A percentile compares a stretch with the other conserved stretches of the same genome.
phyloP scores from a whole-genome alignment of 2,329 filamentous ascomycete genomes.

The Polytolypa hystricis region DNA sequence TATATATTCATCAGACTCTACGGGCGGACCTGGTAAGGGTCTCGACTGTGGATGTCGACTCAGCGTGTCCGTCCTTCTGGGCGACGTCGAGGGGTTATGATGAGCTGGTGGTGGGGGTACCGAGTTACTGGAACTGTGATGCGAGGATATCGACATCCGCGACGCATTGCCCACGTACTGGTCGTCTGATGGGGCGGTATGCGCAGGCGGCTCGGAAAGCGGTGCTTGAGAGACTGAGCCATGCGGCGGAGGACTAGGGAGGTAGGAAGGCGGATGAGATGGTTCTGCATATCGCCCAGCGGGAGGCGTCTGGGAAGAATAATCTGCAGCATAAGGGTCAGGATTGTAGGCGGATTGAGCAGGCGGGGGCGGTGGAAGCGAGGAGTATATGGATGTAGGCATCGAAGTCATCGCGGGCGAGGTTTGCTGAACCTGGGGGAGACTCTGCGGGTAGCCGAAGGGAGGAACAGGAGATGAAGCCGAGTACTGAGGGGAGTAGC shows the following conservation, averaged over 20 bases:
- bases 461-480: conserved; percentile 16
- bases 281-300: background rate
- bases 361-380: conserved; percentile 13
- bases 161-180: no score
- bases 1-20: conserved; percentile 35
- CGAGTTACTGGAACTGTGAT: conserved; percentile 26
- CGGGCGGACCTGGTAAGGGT: conserved; percentile 48
- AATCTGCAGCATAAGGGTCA: background rate
- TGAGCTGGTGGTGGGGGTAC: conserved; percentile 40
- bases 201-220: conserved; percentile 8
- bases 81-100: conserved; percentile 39
- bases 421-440: conserved; percentile 15
- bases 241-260: conserved; percentile 8
- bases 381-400: conserved; percentile 20
- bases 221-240: background rate
- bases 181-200: no score
- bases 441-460: conserved; percentile 18
- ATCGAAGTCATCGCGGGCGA: conserved; percentile 18
- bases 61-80: conserved; percentile 41
- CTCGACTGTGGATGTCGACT: conserved; percentile 47
- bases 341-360: conserved; percentile 11
- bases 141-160: conserved; percentile 10
- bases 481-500: conserved; percentile 22
- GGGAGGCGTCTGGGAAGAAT: background rate
- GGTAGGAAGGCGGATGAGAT: conserved; percentile 1